phyloP scores from a whole-genome alignment of 2,329 filamentous ascomycete species.

The Coniochaeta pulveracea region DNA sequence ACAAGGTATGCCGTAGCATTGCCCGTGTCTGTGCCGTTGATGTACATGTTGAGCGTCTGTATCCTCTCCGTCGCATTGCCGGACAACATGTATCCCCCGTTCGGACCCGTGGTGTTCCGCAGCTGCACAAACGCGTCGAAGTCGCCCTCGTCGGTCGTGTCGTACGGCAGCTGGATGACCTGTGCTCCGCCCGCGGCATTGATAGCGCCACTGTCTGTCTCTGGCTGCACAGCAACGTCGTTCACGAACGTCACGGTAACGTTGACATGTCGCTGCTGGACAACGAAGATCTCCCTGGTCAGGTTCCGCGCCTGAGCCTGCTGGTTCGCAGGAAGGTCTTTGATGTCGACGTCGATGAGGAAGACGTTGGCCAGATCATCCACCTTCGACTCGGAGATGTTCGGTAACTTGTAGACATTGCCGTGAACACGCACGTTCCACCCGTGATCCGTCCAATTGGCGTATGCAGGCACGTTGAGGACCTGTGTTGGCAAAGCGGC shows the following conservation, averaged over 20 bases:
- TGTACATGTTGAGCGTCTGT: constrained; percentile 58
- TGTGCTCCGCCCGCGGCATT: constrained; percentile 48
- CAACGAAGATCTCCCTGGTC: constrained; percentile 62
- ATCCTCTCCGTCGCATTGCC: constrained; percentile 55
- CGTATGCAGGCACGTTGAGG: constrained; percentile 60
- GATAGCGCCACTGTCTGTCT: constrained; percentile 40
- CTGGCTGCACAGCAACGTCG: constrained; percentile 33
- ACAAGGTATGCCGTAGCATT: constrained; percentile 71
- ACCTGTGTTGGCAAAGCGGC: constrained; percentile 56
- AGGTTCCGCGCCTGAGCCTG: constrained; percentile 62
- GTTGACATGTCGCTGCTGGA: constrained; percentile 55
- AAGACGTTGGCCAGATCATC: constrained; percentile 61
- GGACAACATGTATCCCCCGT: constrained; percentile 36
- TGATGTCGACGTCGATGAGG: constrained; percentile 52
- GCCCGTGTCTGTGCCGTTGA: constrained; percentile 51
- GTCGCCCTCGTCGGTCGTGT: constrained; percentile 57
- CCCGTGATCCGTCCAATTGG: constrained; percentile 67
- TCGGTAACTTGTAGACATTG: constrained; percentile 71
- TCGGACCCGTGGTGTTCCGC: constrained; percentile 39
- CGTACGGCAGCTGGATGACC: constrained; percentile 50
- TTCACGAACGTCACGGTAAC: constrained; percentile 49
- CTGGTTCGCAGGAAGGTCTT: constrained; percentile 44
- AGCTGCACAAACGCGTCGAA: constrained; percentile 62
- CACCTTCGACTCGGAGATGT: constrained; percentile 52
- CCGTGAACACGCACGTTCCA: constrained; percentile 71